These are phyloP conservation scores for Cercophora samala DNA, from an alignment of 495 filamentous ascomycete species.

Conservation along the genomic window DNA sequence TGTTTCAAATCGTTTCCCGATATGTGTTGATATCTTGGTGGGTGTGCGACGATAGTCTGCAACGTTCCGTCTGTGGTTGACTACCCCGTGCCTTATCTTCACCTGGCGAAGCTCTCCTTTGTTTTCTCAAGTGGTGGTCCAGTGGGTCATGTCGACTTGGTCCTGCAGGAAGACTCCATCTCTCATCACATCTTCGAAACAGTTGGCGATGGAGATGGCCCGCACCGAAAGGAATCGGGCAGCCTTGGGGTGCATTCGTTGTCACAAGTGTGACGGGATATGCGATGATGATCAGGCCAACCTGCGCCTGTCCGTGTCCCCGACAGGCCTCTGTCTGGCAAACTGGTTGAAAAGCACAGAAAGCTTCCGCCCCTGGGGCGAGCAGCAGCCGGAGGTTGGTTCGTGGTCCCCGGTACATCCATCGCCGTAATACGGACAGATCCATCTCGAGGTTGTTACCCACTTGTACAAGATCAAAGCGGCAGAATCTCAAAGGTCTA, in stretches of 20 bases:
- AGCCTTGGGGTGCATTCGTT: constrained; percentile 9
- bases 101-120: neutral
- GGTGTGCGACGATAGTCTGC: neutral
- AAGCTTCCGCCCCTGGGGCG: neutral
- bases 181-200: neutral
- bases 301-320: neutral
- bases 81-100: neutral
- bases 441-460: constrained; percentile 3
- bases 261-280: constrained; percentile 10
- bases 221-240: constrained; percentile 19
- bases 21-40: neutral
- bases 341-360: neutral
- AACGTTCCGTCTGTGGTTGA: neutral
- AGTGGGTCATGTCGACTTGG: neutral
- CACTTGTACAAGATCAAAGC: constrained; percentile 8
- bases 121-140: neutral
- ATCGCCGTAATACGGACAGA: neutral
- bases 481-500: constrained; percentile 8
- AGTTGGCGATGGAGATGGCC: neutral
- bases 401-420: neutral
- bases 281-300: constrained; percentile 11
- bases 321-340: neutral
- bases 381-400: neutral
- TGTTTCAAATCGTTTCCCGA: neutral
- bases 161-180: neutral